These are phyloP conservation scores for Calonectria pauciramosa DNA, from an alignment of 2,329 filamentous ascomycete genomes.

Conservation along the genomic window DNA sequence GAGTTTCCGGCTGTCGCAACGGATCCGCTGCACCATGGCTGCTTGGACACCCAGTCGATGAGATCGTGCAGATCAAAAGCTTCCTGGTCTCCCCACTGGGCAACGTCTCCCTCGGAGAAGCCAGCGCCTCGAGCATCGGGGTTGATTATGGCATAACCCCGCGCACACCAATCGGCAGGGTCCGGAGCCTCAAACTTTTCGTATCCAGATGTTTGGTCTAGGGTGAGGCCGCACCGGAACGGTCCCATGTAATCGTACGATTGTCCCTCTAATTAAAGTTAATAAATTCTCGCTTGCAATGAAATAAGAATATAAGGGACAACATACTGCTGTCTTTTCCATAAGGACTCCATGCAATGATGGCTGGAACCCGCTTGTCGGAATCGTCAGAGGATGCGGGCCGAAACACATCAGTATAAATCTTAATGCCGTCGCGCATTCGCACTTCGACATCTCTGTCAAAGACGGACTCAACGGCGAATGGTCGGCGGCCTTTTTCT, in stretches of 20 bases:
- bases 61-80: constrained; percentile 6
- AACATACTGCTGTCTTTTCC: neutral
- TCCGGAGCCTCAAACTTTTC: constrained; percentile 15
- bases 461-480: neutral
- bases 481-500: neutral
- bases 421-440: constrained; percentile 11
- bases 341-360: constrained; percentile 13
- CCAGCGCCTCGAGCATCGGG: constrained; percentile 4
- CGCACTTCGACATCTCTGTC: neutral
- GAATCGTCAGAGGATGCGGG: neutral
- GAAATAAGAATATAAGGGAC: too few relatives aligned
- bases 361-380: neutral
- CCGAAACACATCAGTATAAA: constrained; percentile 4
- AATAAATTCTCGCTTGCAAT: neutral
- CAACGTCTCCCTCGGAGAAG: neutral
- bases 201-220: constrained; percentile 12
- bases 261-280: neutral
- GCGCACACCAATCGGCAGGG: constrained; percentile 1
- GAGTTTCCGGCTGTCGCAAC: constrained; percentile 3
- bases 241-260: constrained; percentile 8
- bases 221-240: neutral
- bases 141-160: constrained; percentile 7
- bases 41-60: neutral
- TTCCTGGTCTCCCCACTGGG: neutral
- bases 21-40: constrained; percentile 10